Conservation (phyloP, 108 stramenopile genomes). For the Hondaea fermentalgiana region DNA sequence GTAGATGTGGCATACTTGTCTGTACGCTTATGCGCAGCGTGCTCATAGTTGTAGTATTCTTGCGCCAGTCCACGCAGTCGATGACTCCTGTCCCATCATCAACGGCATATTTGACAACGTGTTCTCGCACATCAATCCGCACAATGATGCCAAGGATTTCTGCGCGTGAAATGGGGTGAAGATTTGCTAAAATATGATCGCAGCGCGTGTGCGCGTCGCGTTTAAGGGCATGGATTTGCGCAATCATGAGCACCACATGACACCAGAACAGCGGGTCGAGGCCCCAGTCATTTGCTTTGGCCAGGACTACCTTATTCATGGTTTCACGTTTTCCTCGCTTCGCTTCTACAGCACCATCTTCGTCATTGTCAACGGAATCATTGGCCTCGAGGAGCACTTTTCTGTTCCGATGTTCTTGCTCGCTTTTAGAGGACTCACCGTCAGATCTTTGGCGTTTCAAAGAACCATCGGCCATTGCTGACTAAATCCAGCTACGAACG, state of each 20-base stretch:
- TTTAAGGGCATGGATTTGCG: background rate
- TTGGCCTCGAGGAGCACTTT: too few species aligned
- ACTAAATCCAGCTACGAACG: too few species aligned
- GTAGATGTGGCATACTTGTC: background rate
- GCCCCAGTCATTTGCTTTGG: background rate
- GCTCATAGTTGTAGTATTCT: background rate
- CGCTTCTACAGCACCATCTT: background rate
- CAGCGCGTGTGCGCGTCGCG: background rate
- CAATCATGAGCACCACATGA: background rate
- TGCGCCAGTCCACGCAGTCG: background rate
- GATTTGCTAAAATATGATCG: background rate
- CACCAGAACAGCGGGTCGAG: slow-evolving; percentile 5
- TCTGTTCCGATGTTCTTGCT: too few species aligned
- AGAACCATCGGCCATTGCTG: too few species aligned
- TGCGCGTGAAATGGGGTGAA: background rate
- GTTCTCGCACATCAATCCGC: background rate
- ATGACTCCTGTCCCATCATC: background rate
- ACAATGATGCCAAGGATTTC: background rate
- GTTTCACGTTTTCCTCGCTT: background rate
- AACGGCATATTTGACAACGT: background rate
- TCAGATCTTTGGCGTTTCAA: too few species aligned
- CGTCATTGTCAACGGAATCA: too few species aligned
- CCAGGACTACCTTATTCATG: background rate
- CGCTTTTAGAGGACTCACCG: too few species aligned
- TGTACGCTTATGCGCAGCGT: background rate